A percentile compares a stretch with the other conserved stretches of the same genome.
Conservation (phyloP, 2,329 filamentous ascomycete species). For the Scytalidium sp. region DNA sequence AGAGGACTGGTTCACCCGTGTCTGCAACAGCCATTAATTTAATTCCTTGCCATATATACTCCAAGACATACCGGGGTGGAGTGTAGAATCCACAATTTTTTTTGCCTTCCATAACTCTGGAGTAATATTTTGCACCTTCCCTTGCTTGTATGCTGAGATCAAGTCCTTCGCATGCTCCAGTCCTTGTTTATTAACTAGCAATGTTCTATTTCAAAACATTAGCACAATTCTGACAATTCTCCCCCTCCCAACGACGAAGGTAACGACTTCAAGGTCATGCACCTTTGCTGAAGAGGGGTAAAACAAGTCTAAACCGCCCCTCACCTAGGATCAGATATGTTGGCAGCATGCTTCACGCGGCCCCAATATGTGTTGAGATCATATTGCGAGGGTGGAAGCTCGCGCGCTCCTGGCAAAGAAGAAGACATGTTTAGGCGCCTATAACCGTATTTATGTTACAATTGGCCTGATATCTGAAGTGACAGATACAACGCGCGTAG, state of each 20-base stretch:
- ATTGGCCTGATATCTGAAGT: neutral
- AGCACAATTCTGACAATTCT: constrained; percentile 7
- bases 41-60: neutral
- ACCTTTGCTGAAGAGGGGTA: constrained; percentile 18
- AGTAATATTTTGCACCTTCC: constrained; percentile 76
- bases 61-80: constrained; percentile 75
- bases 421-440: constrained; percentile 51
- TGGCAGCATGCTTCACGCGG: constrained; percentile 82
- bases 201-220: constrained; percentile 59
- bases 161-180: constrained; percentile 84
- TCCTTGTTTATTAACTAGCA: constrained; percentile 74
- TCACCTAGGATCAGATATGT: constrained; percentile 94
- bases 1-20: constrained; percentile 85
- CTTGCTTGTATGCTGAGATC: constrained; percentile 82
- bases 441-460: neutral
- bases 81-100: constrained; percentile 93
- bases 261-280: constrained; percentile 6
- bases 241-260: neutral
- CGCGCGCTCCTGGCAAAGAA: constrained; percentile 66
- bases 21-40: constrained; percentile 51
- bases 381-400: constrained; percentile 88
- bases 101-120: constrained; percentile 92
- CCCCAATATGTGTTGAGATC: constrained; percentile 94
- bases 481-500: neutral
- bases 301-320: constrained; percentile 30